These are phyloP conservation scores for Wickerhamomyces sp. DNA, from an alignment of 1,139 yeast species.

Conservation along the genomic window DNA sequence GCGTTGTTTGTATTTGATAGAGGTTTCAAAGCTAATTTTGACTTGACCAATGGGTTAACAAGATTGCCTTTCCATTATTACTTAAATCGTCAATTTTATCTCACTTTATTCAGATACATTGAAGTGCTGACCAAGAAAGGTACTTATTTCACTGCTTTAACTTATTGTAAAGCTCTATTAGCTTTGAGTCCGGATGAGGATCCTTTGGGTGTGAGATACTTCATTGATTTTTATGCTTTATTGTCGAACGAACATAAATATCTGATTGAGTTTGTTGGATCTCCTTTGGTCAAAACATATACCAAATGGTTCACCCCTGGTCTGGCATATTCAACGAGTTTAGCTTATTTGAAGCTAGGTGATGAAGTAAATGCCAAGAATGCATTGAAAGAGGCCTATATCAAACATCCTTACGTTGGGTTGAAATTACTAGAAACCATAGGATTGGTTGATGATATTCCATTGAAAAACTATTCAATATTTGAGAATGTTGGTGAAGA, in stretches of 20 bases:
- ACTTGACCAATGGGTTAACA: constrained; percentile 52
- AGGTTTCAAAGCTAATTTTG: constrained; percentile 43
- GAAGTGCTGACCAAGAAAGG: constrained; percentile 71
- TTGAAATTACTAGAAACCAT: constrained; percentile 41
- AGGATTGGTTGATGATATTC: constrained; percentile 22
- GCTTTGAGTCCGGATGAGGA: constrained; percentile 75
- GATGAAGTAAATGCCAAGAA: constrained; percentile 40
- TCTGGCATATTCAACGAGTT: constrained; percentile 58
- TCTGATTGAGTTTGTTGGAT: constrained; percentile 48
- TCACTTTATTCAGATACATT: constrained; percentile 70
- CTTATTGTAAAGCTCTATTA: constrained; percentile 65
- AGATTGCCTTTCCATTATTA: constrained; percentile 75
- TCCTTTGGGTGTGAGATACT: constrained; percentile 79
- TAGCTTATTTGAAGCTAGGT: constrained; percentile 45
- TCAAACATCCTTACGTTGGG: constrained; percentile 57
- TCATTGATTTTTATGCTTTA: constrained; percentile 75
- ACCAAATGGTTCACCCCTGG: constrained; percentile 72
- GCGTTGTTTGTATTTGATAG: constrained; percentile 79
- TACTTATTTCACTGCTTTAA: constrained; percentile 70
- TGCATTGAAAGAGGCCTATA: constrained; percentile 46
- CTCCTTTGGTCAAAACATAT: constrained; percentile 55
- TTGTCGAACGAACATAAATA: constrained; percentile 62
- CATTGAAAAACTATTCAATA: constrained; percentile 20
- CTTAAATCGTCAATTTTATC: constrained; percentile 72
- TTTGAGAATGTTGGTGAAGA: constrained; percentile 26